Evolutionary conservation across 305 asterid genomes (phyloP).

Genomic region (Solanum hybrid): DNA sequence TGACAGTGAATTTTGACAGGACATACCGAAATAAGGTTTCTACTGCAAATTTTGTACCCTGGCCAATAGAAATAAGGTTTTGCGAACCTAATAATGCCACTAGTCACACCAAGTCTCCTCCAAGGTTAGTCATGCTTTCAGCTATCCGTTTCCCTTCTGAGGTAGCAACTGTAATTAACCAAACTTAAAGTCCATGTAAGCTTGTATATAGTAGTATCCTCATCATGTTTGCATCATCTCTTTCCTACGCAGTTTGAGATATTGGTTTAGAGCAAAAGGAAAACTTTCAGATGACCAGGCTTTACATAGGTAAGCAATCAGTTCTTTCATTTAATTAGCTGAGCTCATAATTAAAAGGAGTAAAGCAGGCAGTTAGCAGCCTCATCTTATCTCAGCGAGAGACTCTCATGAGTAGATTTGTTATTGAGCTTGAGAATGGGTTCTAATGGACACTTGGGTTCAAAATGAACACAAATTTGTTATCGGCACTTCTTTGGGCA

Average conservation of each 20-base stretch:
- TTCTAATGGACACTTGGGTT: not conserved
- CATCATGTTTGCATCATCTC: not conserved
- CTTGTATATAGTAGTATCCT: not conserved
- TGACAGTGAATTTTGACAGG: constrained; percentile 38
- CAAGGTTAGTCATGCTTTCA: constrained; percentile 47
- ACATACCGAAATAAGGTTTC: constrained; percentile 89
- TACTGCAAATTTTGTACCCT: constrained; percentile 51
- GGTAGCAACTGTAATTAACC: constrained; percentile 3
- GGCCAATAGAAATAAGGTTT: constrained; percentile 95
- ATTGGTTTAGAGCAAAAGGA: constrained; percentile 97
- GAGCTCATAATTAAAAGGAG: not conserved
- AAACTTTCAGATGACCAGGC: constrained; percentile 92
- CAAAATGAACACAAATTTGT: not conserved
- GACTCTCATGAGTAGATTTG: not conserved
- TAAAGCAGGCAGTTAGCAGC: not conserved
- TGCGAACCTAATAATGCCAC: constrained; percentile 68
- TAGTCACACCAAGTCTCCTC: constrained; percentile 68
- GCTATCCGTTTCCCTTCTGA: constrained; percentile 9
- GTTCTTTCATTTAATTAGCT: not conserved
- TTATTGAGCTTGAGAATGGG: not conserved
- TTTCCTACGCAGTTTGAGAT: constrained; percentile 57
- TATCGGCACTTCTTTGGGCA: not conserved
- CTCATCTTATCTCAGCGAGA: not conserved
- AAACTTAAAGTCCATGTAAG: not conserved
- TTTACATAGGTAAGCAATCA: constrained; percentile 64